Evolutionary conservation across 169 alveolate species (phyloP), one percentile per base, ranked within the genome.

Genomic region (Perkinsus marinus): DNA sequence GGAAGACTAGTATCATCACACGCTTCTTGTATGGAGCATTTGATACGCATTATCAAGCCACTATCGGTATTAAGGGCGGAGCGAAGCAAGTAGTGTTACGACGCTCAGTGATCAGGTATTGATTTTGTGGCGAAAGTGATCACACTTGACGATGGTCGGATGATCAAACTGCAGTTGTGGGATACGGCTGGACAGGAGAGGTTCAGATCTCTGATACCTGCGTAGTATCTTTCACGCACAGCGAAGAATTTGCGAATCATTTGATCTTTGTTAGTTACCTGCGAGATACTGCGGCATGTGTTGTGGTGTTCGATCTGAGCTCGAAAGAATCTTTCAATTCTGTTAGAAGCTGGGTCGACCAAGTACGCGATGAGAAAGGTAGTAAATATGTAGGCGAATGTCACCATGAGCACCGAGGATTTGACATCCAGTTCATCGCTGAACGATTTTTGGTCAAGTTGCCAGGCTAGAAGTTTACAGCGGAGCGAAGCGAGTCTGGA

Each of bases 271-370:
- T 0, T n/a, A 96, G 98, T 57, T 98, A 98, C 93, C 97, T 98
- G 39, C 95, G 99, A 46, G 99, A 98, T 93, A 97, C 99, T 0
- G 95, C 98, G 68, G 99, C 98, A 6, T 99, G 99, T 16, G 96
- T 98, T 36, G 97, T 98, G 34, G 98, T 96, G 38, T 97, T 96
- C 92, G 99, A 98, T 92, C 95, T 97, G 43, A 97, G 99, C 17
- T 96, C 96, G 91, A 93, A 97, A 46, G 96, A 95, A 92, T 95
- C 97, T 43, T 98, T 98, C 93, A 94, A 93, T 41, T 95, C 95
- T 90, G 95, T 97, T 19, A 95, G 95, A 89, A 96, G 96, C 92
- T 98, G 99, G 99, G 95, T 98, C 7, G 5, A 2, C 22, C 79
- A 57, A 57, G 79, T 57, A 30, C 26, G 79, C 3, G 79, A 57